Percentiles rank a stretch among this genome's conserved stretches.
phyloP scores from a whole-genome alignment of 2,329 filamentous ascomycete species.

The Bipolaris bicolor region DNA sequence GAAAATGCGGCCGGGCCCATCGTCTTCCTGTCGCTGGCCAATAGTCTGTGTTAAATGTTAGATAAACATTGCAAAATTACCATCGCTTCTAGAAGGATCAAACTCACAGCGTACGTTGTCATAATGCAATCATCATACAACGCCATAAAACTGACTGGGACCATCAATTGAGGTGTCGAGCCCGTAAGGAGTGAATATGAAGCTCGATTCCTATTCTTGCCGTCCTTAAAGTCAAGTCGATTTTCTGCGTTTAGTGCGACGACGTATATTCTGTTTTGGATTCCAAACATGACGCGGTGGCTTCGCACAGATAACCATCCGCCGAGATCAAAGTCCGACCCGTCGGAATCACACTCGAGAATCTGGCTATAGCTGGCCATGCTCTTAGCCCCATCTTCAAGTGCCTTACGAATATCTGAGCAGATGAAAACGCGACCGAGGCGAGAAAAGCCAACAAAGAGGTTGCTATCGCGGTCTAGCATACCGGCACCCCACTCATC shows the following conservation, averaged over 20 bases:
- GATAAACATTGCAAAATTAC: not conserved
- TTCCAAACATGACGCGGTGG: conserved; percentile 11
- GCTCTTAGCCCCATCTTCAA: not conserved
- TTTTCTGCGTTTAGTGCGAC: conserved; percentile 1
- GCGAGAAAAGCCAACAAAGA: conserved; percentile 12
- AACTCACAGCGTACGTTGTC: conserved; percentile 10
- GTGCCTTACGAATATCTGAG: conserved; percentile 8
- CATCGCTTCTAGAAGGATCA: not conserved
- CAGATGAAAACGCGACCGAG: conserved; percentile 10
- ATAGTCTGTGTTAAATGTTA: conserved; percentile 3
- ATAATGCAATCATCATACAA: conserved; percentile 12
- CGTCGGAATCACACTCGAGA: conserved; percentile 8
- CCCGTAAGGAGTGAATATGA: conserved; percentile 5
- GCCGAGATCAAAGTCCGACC: conserved; percentile 4
- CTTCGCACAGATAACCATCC: conserved; percentile 10
- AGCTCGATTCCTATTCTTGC: not conserved
- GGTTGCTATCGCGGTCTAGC: conserved; percentile 12
- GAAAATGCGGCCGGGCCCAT: not conserved
- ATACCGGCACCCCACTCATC: conserved; percentile 17
- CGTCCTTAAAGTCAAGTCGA: not conserved
- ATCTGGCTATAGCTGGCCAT: conserved; percentile 4
- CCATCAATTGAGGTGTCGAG: conserved; percentile 1
- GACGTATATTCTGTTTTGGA: conserved; percentile 1
- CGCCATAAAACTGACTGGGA: conserved; percentile 12
- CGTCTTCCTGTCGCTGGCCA: conserved; percentile 1